These are phyloP conservation scores for Fusarium oligoseptatum DNA, from an alignment of 2,329 filamentous ascomycete genomes.

Conservation along the genomic window DNA sequence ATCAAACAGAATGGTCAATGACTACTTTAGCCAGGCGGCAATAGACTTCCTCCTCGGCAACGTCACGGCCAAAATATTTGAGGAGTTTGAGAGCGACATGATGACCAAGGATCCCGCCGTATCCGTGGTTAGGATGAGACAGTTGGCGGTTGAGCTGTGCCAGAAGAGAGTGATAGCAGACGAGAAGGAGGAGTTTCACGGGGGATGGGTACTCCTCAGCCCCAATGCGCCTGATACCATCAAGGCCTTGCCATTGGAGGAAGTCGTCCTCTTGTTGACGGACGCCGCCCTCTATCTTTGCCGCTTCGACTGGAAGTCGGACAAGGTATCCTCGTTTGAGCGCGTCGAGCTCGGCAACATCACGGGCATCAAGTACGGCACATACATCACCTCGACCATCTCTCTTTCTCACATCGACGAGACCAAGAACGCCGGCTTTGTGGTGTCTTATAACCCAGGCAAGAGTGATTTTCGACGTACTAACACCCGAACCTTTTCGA, in stretches of 20 bases:
- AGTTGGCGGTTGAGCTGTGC: conserved; percentile 90
- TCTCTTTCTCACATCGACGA: conserved; percentile 83
- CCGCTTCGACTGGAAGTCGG: conserved; percentile 92
- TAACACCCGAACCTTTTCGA: conserved; percentile 86
- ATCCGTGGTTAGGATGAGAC: conserved; percentile 84
- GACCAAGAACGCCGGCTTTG: conserved; percentile 84
- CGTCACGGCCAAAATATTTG: conserved; percentile 85
- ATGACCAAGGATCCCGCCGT: conserved; percentile 93
- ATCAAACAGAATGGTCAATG: conserved; percentile 87
- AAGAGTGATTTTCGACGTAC: conserved; percentile 80
- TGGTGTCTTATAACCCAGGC: conserved; percentile 81
- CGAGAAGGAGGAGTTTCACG: conserved; percentile 85
- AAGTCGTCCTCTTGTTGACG: conserved; percentile 89
- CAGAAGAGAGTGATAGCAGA: conserved; percentile 88
- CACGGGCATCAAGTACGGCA: conserved; percentile 79
- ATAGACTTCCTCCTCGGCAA: conserved; percentile 96
- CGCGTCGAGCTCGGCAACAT: conserved; percentile 83
- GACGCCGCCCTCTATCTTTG: conserved; percentile 89
- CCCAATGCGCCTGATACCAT: conserved; percentile 79
- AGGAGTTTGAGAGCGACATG: conserved; percentile 94
- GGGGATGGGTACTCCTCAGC: conserved; percentile 89
- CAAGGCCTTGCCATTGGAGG: conserved; percentile 82
- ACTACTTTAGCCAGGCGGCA: conserved; percentile 95
- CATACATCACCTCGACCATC: conserved; percentile 91
- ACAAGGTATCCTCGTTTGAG: conserved; percentile 95